Evolutionary conservation across 257 asterid genomes (phyloP), one percentile per base, ranked within the genome.

Genomic region (Lycium barbarum): DNA sequence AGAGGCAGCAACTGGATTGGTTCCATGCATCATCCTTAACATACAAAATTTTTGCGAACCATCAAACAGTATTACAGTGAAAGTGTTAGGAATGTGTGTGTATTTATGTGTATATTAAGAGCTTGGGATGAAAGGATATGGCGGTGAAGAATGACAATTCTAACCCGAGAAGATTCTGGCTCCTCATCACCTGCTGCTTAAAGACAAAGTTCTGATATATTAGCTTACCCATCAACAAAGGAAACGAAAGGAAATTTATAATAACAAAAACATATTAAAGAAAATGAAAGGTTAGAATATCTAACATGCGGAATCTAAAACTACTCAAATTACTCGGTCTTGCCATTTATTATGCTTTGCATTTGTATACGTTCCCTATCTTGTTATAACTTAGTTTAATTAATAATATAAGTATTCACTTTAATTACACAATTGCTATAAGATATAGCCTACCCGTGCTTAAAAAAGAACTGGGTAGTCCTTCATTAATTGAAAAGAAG

Each of bases 161-260:
- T n/a, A 40, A 81, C 83, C 88, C 65, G 53, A 85, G 83, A 49
- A 57, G 70, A 22, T 81, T 76, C 83, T 70, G 51, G 66, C 51
- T 57, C 79, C 51, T 81, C 15, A 85, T 71, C 83, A 85, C 83
- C 40, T 59, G 67, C 88, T 85, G 88, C 88, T 66, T 85, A 17
- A 36, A 55, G 62, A 81, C 55, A 47, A 74, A 49, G 2, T 36
- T 7, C 9, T 9, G 22, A 12, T 20, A 74, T 47, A 47, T 22
- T 74, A 49, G 9, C 57, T 74, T 49, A 74, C 61, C 20, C 81
- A 49, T 22, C 45, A 13, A 22, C 12, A 7, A 74, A 49, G 62
- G 61, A 22, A 58, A 58, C 9, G 22, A 17, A 49, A 74, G 45
- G 20, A 18, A 40, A 20, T n/a, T n/a, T 58, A 58, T 18, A 18